These are phyloP conservation scores for Phytophthora tentaculata DNA, from an alignment of 352 stramenopile genomes.

Conservation along the genomic window DNA sequence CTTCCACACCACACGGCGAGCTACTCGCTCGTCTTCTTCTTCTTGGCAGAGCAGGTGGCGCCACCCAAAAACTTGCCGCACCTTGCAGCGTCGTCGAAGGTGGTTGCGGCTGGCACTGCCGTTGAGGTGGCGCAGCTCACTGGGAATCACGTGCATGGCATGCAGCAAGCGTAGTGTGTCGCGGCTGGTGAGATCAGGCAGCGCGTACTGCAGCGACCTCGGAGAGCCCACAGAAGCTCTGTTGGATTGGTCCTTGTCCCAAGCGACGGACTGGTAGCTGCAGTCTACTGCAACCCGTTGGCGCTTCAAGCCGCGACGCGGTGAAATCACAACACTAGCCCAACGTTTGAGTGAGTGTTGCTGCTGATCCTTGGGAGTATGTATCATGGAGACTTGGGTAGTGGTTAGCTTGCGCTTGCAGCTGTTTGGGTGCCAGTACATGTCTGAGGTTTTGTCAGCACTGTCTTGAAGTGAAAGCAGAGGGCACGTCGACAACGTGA, in stretches of 20 bases:
- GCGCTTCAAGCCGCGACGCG: constrained; percentile 22
- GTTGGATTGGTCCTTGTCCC: constrained; percentile 5
- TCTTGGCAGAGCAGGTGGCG: constrained; percentile 46
- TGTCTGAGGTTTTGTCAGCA: constrained; percentile 4
- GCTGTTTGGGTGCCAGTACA: constrained; percentile 2
- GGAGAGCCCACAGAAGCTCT: constrained; percentile 18
- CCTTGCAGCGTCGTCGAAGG: constrained; percentile 22
- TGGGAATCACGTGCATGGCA: constrained; percentile 40
- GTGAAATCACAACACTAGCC: constrained; percentile 15
- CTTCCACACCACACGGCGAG: constrained; percentile 49
- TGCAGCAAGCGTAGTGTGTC: constrained; percentile 48
- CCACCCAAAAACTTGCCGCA: constrained; percentile 47
- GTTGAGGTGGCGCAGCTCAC: constrained; percentile 50
- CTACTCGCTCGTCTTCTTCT: constrained; percentile 27
- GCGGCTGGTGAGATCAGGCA: constrained; percentile 42
- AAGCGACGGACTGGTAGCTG: constrained; percentile 3
- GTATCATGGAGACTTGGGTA: constrained; percentile 8
- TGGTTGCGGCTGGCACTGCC: constrained; percentile 23
- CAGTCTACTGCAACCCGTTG: constrained; percentile 27
- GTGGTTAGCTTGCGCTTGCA: constrained; percentile 9
- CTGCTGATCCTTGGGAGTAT: constrained; percentile 1
- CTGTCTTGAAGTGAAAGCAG: constrained; percentile 28
- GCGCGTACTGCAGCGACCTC: constrained; percentile 47
- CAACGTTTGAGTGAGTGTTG: constrained; percentile 23
- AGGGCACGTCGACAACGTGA: constrained; percentile 22